phyloP scores from a whole-genome alignment of 73 alveolate genomes.

The Paramecium sonneborni region DNA sequence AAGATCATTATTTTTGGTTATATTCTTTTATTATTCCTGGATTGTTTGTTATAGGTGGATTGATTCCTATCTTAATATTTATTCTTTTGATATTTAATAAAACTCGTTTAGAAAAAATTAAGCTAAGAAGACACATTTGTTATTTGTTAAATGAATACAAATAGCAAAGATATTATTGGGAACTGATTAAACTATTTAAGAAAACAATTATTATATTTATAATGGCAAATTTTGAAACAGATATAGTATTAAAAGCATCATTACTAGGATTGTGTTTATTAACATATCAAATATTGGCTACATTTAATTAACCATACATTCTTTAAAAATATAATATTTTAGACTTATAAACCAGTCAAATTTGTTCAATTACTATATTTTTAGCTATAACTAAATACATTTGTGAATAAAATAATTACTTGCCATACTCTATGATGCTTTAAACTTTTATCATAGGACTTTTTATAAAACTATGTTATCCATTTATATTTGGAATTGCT shows the following conservation, averaged over 20 bases:
- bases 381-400: background rate
- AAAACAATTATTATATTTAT: background rate
- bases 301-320: background rate
- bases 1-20: background rate
- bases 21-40: background rate
- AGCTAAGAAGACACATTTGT: background rate
- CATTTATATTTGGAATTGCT: background rate
- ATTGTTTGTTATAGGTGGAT: background rate
- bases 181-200: background rate
- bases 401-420: background rate
- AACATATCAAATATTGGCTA: background rate
- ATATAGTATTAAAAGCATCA: background rate
- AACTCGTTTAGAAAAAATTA: background rate
- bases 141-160: background rate
- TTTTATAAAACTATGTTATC: background rate
- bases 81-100: background rate
- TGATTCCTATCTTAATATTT: background rate
- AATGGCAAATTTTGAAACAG: background rate
- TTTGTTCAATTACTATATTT: background rate
- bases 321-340: background rate
- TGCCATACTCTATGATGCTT: background rate
- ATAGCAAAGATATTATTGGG: background rate
- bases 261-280: background rate
- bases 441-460: background rate
- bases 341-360: background rate